Evolutionary conservation across 371 early-diverging fungal genomes (phyloP), one percentile per base, ranked within the genome.

Genomic region (Saksenaea oblongispora): DNA sequence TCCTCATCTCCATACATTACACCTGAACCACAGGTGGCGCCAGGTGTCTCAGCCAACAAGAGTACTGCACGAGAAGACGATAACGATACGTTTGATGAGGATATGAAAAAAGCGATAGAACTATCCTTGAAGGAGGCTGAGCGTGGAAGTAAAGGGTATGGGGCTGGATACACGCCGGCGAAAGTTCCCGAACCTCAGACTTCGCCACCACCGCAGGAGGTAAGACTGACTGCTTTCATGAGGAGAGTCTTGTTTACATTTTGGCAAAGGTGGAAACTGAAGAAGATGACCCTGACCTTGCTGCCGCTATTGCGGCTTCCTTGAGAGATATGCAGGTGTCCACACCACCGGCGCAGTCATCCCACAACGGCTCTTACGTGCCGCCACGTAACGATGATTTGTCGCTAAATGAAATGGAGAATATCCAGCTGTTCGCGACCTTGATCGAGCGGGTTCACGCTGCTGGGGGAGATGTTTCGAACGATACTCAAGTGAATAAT

Each of bases 271-370:
- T 36, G 34, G 22, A 51, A 24, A 60, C 41, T 35, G 67, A 75
- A 36, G 83, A 84, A 1, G 89, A 95, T 0, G 96, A 97, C 61
- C 87, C 91, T 7, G 97, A 97, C 64, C 72, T 98, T 24, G 88
- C 91, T 59, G 94, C 94, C 0, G 98, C 98, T 5, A 98, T 98
- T 70, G 95, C 89, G 15, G 98, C 95, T 2, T 96, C 96, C 1
- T 75, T 98, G 56, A 78, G 79, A 53, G 98, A 98, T 58, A 71
- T 80, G 63, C 65, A 71, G 51, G 9, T 66, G 47, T 54, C 69
- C 37, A 11, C 64, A 59, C 5, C 70, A 44, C 3, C 62, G 26
- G 22, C 36, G 1, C 17, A 24, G 3, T 42, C 34, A 17, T n/a
- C 56, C 47, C 22, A 47, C 51, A 47, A 47, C 51, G 51, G 51